phyloP scores from a whole-genome alignment of 2,329 filamentous ascomycete genomes.

The Xylaria sp. region DNA sequence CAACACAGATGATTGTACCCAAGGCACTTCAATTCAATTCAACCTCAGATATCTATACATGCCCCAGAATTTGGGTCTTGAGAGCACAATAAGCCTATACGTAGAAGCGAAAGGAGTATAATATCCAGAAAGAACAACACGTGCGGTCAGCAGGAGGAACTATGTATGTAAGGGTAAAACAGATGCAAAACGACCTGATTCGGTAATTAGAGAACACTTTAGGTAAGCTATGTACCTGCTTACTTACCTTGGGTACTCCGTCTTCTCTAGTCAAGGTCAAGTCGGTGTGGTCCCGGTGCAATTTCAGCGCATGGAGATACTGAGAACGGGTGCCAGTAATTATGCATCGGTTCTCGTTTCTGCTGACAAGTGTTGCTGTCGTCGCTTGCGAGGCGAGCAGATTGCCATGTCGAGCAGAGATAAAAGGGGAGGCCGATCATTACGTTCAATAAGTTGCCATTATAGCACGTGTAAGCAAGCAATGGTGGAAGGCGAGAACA shows the following conservation, averaged over 20 bases:
- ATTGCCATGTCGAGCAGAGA: not conserved
- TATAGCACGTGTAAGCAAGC: not conserved
- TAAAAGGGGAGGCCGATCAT: constrained; percentile 1
- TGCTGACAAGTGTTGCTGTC: not conserved
- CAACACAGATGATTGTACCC: not conserved
- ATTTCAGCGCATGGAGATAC: constrained; percentile 27
- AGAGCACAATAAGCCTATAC: not conserved
- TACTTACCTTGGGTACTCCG: not conserved
- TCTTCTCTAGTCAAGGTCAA: constrained; percentile 23
- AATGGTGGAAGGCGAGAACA: not conserved
- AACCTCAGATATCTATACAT: not conserved
- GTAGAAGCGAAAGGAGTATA: not conserved
- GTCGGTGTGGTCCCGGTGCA: constrained; percentile 39
- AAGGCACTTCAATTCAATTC: not conserved
- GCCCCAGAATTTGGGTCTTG: not conserved
- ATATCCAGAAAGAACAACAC: not conserved
- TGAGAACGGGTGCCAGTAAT: not conserved
- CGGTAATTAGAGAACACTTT: not conserved
- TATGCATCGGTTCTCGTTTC: constrained; percentile 8
- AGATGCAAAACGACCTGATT: constrained; percentile 4
- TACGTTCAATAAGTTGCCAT: constrained; percentile 9
- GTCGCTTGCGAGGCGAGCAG: not conserved
- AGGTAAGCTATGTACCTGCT: not conserved
- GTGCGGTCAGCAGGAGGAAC: not conserved
- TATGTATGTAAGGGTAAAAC: constrained; percentile 1